Evolutionary conservation across 345 rosid species (phyloP), one percentile per base, ranked within the genome.

Genomic region (Melastoma malabathricum): DNA sequence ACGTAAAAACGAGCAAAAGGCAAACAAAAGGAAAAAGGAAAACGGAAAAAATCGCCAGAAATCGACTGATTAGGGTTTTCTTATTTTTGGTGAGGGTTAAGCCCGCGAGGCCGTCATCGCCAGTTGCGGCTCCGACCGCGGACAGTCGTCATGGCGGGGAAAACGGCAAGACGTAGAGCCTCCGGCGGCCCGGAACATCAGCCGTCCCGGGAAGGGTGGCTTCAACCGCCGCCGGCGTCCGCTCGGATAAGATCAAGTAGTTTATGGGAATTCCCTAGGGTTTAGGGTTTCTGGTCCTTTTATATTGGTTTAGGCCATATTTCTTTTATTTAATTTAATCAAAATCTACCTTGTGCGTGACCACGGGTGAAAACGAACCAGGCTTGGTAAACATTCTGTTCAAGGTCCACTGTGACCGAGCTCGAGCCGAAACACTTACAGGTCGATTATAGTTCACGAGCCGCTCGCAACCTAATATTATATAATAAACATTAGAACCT

Each of bases 161-260:
- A 25, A 8, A 20, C 16, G 17, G 47, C 14, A 44, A 19, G 38
- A 31, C 34, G 47, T n/a, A 44, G 52, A 75, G 90, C 87, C 75
- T 50, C 85, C 87, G 1, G 61, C 84, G 57, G 65, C 71, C 72
- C 49, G 22, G 60, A 41, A 25, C 64, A 20, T 39, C 44, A 6
- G 45, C 6, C 15, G 56, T 5, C 23, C 15, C 18, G 52, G 60
- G 62, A 55, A n/a, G 56, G 31, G 69, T 39, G 71, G 65, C 70
- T 56, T 29, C 64, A 67, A 54, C 72, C 72, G 34, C 54, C 45
- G 54, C 58, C 38, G 44, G 38, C 44, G 53, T 55, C 69, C 52
- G 83, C 92, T 86, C 95, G 49, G 92, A 83, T 83, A 86, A 80
- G 93, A 83, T 86, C 93, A 83, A 83, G 96, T 83, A 72, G 65